Evolutionary conservation across 371 early-diverging fungal genomes (phyloP), one percentile per base, ranked within the genome.

Genomic region (Choanephora cucurbitarum): DNA sequence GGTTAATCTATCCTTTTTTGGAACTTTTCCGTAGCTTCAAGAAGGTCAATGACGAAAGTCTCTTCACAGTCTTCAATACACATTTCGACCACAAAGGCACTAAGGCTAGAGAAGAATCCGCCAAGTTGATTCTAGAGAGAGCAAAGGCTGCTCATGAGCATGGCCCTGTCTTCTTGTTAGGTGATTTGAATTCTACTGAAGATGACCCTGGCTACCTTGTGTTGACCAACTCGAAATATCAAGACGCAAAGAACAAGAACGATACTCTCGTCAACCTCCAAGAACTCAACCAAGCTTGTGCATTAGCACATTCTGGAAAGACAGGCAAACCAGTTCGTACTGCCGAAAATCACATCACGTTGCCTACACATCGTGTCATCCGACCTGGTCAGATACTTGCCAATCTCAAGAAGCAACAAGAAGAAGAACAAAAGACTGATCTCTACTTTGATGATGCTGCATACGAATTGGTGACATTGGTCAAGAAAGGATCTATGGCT

Each of bases 321-420:
- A 64, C 71, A 10, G 74, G 69, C 0, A 44, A 46, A 2, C 72
- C 77, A 17, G 51, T 66, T n/a, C 60, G 64, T 22, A 66, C 65
- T 0, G 34, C 68, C 7, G 70, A 69, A 39, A 52, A 52, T 43
- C 49, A 44, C 44, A 67, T 75, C 33, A 63, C 67, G 0, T 52
- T 78, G 41, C 78, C 78, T 5, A 78, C 78, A 1, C 78, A 78
- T 24, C 70, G 70, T 10, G 75, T 75, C 7, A 51, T 78, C 7
- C 57, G 78, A 42, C 64, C 61, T 10, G 69, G 64, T 5, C 62
- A 67, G n/a, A 54, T 72, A 10, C 44, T 74, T 6, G 55, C 60
- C 6, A 55, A 62, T 18, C 21, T 73, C 1, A 50, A 60, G 32
- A 55, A 55, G 2, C 48, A 58, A 21, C 28, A 64, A 18, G 52